Conservation (phyloP, 116 monocot species). For the Phalaenopsis hybrid region DNA sequence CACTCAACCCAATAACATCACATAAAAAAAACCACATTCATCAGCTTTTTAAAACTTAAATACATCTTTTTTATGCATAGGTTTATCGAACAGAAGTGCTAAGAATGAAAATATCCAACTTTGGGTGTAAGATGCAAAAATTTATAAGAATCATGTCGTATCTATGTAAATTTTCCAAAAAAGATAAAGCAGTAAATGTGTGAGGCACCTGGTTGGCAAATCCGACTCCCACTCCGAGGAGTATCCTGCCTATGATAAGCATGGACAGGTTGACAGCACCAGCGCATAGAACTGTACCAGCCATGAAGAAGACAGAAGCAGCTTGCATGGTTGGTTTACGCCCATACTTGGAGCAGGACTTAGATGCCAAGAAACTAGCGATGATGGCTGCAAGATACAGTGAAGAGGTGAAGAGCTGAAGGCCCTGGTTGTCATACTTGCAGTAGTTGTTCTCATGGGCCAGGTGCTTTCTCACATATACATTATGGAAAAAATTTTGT, state of each 20-base stretch:
- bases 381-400: slow-evolving; percentile 24
- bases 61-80: no score
- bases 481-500: slow-evolving; percentile 9
- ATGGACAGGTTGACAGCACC: slow-evolving; percentile 21
- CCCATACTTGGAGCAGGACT: slow-evolving; percentile 16
- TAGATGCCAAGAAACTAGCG: slow-evolving; percentile 28
- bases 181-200: no score
- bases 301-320: slow-evolving; percentile 33
- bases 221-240: slow-evolving; percentile 36
- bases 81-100: no score
- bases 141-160: no score
- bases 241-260: slow-evolving; percentile 30
- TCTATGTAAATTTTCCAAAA: no score
- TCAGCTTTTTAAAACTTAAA: no score
- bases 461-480: not conserved
- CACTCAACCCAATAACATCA: no score
- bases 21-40: no score
- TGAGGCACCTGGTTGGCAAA: slow-evolving; percentile 28
- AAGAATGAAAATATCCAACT: no score
- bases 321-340: slow-evolving; percentile 30
- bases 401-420: slow-evolving; percentile 38
- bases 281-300: slow-evolving; percentile 16
- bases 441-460: slow-evolving; percentile 46
- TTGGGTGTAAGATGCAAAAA: no score
- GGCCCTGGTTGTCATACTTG: slow-evolving; percentile 48